phyloP scores from a whole-genome alignment of 2,329 filamentous ascomycete species.

The Xylariaceae sp. region DNA sequence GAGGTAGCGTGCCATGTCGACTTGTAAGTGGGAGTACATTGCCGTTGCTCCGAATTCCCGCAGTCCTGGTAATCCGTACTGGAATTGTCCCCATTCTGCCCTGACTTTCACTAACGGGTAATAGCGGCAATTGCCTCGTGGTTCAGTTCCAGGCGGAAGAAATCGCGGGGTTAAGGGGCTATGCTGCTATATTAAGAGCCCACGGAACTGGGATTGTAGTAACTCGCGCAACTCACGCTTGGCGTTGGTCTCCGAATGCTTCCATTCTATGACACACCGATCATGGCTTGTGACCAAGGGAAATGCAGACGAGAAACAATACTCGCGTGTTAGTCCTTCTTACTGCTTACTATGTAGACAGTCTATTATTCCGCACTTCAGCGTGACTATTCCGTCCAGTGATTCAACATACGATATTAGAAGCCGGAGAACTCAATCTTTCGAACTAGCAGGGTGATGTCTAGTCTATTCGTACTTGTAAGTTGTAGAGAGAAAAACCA shows the following conservation, averaged over 20 bases:
- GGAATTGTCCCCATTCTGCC: background rate
- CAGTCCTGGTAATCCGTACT: too few relatives aligned
- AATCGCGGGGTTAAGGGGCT: conserved; percentile 10
- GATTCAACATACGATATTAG: too few relatives aligned
- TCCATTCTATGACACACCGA: background rate
- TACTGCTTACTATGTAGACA: background rate
- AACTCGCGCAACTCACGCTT: background rate
- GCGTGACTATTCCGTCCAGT: too few relatives aligned
- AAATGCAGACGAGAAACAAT: background rate
- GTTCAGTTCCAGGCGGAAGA: conserved; percentile 3
- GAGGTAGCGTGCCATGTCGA: too few relatives aligned
- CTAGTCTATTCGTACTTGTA: too few relatives aligned
- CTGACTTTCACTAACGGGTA: background rate
- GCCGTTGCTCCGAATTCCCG: too few relatives aligned
- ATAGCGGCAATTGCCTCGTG: background rate
- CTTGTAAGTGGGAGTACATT: too few relatives aligned
- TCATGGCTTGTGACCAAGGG: background rate
- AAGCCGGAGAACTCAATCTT: too few relatives aligned
- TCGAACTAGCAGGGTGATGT: too few relatives aligned
- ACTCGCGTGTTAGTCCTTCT: background rate
- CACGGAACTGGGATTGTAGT: background rate
- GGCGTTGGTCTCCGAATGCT: background rate
- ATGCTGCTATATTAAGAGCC: background rate
- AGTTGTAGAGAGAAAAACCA: too few relatives aligned
- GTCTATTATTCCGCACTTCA: background rate